Percentiles rank a stretch among this genome's conserved stretches.
phyloP scores from a whole-genome alignment of 305 asterid genomes.

The Caryopteris hybrid region DNA sequence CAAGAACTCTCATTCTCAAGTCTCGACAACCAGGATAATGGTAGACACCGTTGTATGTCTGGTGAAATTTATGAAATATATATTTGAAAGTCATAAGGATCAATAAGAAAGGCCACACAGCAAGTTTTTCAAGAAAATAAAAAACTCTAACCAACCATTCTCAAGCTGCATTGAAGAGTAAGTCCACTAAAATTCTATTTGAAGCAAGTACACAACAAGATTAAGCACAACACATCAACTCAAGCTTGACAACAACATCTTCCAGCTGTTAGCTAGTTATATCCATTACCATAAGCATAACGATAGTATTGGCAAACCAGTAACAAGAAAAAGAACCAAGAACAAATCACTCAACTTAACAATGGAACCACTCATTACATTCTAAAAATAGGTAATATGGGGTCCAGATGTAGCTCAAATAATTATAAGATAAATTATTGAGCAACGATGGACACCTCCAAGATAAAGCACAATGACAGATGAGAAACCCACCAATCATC shows the following conservation, averaged over 20 bases:
- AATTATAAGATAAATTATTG: slow-evolving; percentile 19
- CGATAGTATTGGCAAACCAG: no score
- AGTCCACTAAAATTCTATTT: background rate
- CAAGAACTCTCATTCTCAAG: no score
- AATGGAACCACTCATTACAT: background rate
- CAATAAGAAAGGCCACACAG: no score
- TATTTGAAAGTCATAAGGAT: background rate
- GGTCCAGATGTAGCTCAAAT: slow-evolving; percentile 52
- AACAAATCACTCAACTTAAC: background rate
- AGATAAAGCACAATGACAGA: slow-evolving; percentile 27
- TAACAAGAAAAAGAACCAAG: background rate
- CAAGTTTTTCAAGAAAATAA: background rate
- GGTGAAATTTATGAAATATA: background rate
- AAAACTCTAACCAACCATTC: background rate
- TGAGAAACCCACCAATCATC: slow-evolving; percentile 27
- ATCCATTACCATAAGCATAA: background rate
- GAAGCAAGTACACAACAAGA: background rate
- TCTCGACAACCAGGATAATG: no score
- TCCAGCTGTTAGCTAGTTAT: background rate
- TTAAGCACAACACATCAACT: no score
- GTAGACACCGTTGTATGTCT: slow-evolving; percentile 39
- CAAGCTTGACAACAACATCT: background rate
- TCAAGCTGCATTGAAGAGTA: background rate
- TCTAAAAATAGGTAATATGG: slow-evolving; percentile 15
- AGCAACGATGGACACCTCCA: slow-evolving; percentile 42